Conservation (phyloP, 345 rosid species). For the Euphorbia pulcherrima region DNA sequence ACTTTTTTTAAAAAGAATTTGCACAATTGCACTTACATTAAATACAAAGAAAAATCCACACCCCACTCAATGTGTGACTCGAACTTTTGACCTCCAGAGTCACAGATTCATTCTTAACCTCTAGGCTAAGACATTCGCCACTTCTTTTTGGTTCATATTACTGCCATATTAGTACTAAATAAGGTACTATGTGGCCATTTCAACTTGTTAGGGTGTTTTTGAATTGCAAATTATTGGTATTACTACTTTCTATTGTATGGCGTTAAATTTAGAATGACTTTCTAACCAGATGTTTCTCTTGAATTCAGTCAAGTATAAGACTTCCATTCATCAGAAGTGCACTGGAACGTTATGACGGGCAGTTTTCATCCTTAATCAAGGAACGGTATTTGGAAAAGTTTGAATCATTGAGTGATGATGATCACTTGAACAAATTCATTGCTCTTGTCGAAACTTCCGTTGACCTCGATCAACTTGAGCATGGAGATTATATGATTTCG, state of each 20-base stretch:
- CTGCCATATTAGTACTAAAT: neutral
- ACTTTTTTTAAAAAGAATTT: no score
- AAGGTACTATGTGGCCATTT: constrained; percentile 5
- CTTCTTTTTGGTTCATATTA: neutral
- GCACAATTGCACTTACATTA: no score
- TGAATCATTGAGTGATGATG: constrained; percentile 55
- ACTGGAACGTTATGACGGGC: constrained; percentile 58
- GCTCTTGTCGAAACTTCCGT: constrained; percentile 83
- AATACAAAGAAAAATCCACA: no score
- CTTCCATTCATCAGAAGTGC: constrained; percentile 75
- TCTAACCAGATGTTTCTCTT: constrained; percentile 22
- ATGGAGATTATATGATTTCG: constrained; percentile 95
- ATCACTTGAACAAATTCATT: constrained; percentile 72
- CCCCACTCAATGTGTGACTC: no score
- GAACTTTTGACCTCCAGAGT: no score
- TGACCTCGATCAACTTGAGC: constrained; percentile 89
- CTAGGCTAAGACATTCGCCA: no score
- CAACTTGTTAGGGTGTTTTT: neutral
- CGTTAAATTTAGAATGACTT: neutral
- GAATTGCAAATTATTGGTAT: neutral
- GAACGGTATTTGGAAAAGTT: constrained; percentile 56
- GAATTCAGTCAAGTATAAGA: constrained; percentile 76
- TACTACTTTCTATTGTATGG: neutral
- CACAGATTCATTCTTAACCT: no score
- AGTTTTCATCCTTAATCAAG: constrained; percentile 60